phyloP scores from a whole-genome alignment of 192 early-diverging fungal species.

The Coemansia sp. region DNA sequence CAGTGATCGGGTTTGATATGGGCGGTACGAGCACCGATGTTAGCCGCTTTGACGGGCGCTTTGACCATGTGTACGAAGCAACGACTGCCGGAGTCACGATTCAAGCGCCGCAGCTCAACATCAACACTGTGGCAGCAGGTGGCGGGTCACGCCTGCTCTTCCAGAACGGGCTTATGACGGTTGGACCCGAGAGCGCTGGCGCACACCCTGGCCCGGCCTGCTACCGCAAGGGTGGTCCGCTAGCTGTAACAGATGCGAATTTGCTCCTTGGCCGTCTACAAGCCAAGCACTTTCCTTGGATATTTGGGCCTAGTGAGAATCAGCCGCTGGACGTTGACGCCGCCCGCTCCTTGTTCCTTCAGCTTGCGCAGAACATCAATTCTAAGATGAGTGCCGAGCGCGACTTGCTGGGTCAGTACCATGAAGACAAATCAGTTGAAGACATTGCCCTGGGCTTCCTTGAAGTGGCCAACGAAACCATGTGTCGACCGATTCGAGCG shows the following conservation, averaged over 20 bases:
- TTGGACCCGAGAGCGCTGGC: constrained; percentile 91
- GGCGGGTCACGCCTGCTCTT: constrained; percentile 94
- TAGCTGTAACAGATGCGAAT: constrained; percentile 96
- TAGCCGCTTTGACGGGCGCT: constrained; percentile 84
- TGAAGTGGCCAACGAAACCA: constrained; percentile 94
- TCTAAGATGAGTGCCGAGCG: constrained; percentile 46
- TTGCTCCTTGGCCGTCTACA: constrained; percentile 85
- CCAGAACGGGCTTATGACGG: constrained; percentile 91
- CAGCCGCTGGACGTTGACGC: constrained; percentile 76
- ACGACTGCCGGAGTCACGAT: constrained; percentile 91
- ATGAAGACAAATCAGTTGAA: constrained; percentile 68
- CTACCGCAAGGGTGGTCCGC: constrained; percentile 90
- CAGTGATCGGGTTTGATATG: constrained; percentile 98
- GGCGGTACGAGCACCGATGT: constrained; percentile 93
- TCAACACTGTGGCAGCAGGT: constrained; percentile 96
- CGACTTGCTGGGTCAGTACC: constrained; percentile 15
- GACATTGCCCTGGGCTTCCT: constrained; percentile 94
- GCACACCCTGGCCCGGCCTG: constrained; percentile 97
- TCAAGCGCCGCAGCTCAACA: constrained; percentile 95
- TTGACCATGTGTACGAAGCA: constrained; percentile 95
- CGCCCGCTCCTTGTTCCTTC: constrained; percentile 65
- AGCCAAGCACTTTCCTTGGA: constrained; percentile 88
- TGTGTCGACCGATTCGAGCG: constrained; percentile 93
- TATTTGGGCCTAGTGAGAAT: constrained; percentile 88
- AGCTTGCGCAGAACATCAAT: constrained; percentile 72